Base-by-base conservation (phyloP, 805 yeast genomes). In the Candida wancherniae region DNA sequence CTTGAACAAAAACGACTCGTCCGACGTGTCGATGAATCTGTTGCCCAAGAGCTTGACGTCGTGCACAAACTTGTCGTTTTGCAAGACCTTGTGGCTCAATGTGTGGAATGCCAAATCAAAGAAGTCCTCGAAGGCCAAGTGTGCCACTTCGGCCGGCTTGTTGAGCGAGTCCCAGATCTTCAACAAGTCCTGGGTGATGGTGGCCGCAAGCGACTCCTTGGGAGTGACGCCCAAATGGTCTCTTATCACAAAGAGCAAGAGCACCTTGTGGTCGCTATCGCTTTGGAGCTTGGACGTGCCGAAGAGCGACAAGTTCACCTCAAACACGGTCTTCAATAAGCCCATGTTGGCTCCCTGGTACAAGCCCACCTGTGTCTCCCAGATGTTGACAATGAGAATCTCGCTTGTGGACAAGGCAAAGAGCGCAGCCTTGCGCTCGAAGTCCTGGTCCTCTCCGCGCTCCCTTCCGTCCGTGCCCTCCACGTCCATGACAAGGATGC, bases 331-430 rank as follows among this genome's bases (percentile, higher is more conserved):
- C 53, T 88, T 88, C 45, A 92, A 67, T 26, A 92, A 63, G 1
- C 92, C 97, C 95, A 92, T 83, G 51, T 92, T 92, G 15, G 97
- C 97, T 31, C 98, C 98, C 56, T 90, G 97, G 53, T 92, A 92
- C 24, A 92, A 68, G 7, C 98, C 98, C 34, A 92, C 87, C 58
- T 92, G 98, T 47, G 85, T 83, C 56, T 92, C 98, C 97, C 97
- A 92, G 51, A 90, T 76, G 57, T 92, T 92, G 24, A 92, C 82
- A 39, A 92, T 86, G 46, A 92, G 67, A 4, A 88, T 78, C 51
- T 92, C 97, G 10, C 92, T 78, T 0, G 96, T 88, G 8, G 97
- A 76, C 39, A 92, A 66, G 0, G 98, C 97, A 65, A 92, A 92
- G 24, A 92, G 63, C 0, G 97, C 97, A 1, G 96, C 88, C 47